Conservation (phyloP, 2,329 filamentous ascomycete genomes). For the Aaosphaeria arxii region DNA sequence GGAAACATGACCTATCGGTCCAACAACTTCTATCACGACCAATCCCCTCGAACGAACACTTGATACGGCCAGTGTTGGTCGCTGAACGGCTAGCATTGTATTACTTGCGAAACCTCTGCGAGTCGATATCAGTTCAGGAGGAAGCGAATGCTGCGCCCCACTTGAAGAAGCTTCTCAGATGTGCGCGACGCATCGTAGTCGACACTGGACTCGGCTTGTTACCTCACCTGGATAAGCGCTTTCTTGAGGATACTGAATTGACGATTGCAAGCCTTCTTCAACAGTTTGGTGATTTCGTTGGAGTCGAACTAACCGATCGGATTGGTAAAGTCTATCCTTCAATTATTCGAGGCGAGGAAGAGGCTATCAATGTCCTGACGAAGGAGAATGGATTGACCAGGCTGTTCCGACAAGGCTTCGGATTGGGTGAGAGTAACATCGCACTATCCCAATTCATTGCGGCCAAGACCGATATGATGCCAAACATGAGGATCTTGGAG, state of each 20-base stretch:
- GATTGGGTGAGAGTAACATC: background rate
- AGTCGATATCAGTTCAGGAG: too few species aligned
- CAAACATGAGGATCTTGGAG: slow-evolving; percentile 6
- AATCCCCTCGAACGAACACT: too few species aligned
- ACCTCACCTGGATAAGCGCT: too few species aligned
- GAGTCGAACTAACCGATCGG: background rate
- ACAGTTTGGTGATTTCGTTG: background rate
- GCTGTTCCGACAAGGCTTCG: slow-evolving; percentile 3
- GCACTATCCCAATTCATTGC: background rate
- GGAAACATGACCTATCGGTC: background rate
- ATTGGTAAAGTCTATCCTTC: slow-evolving; percentile 3
- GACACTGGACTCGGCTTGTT: too few species aligned
- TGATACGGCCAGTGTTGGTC: too few species aligned
- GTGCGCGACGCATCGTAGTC: too few species aligned
- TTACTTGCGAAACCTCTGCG: too few species aligned
- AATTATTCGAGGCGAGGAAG: background rate
- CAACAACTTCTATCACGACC: too few species aligned
- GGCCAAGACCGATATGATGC: slow-evolving; percentile 1
- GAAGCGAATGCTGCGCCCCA: too few species aligned
- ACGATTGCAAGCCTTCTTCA: background rate
- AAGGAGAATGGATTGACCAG: slow-evolving; percentile 2
- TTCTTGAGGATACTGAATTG: too few species aligned
- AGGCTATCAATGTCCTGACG: background rate
- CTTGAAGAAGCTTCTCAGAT: too few species aligned
- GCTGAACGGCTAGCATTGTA: too few species aligned